phyloP scores from a whole-genome alignment of 345 rosid genomes.

The Populus ilicifolia region DNA sequence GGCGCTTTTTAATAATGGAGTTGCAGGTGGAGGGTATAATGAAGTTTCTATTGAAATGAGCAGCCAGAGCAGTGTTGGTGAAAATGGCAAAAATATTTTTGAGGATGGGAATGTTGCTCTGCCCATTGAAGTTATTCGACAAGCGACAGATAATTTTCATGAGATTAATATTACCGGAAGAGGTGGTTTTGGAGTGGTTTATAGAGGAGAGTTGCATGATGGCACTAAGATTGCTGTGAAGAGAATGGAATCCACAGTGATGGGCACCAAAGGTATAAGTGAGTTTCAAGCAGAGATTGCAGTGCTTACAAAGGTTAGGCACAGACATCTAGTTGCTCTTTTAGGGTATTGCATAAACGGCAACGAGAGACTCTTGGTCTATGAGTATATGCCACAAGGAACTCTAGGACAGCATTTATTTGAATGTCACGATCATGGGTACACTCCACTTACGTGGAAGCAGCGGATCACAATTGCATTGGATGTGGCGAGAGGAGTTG shows the following conservation, averaged over 20 bases:
- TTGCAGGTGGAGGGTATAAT: slow-evolving; percentile 5
- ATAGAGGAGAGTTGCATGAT: slow-evolving; percentile 21
- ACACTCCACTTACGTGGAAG: slow-evolving; percentile 22
- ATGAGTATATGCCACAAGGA: slow-evolving; percentile 28
- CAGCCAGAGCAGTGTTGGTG: slow-evolving; percentile 10
- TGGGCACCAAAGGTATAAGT: slow-evolving; percentile 19
- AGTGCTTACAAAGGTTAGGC: slow-evolving; percentile 24
- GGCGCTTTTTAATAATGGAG: slow-evolving; percentile 1
- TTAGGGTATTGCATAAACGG: slow-evolving; percentile 20
- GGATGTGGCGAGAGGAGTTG: slow-evolving; percentile 29
- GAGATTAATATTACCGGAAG: slow-evolving; percentile 21
- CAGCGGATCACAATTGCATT: slow-evolving; percentile 23
- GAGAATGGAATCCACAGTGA: slow-evolving; percentile 25
- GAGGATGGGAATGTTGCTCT: slow-evolving; percentile 24
- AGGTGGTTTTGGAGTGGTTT: slow-evolving; percentile 29
- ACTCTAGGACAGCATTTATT: slow-evolving; percentile 23
- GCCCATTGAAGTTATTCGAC: slow-evolving; percentile 24
- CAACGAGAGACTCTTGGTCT: slow-evolving; percentile 24
- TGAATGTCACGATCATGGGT: slow-evolving; percentile 9
- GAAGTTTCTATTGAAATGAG: background rate
- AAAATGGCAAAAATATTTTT: slow-evolving; percentile 13
- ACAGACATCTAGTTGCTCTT: slow-evolving; percentile 26
- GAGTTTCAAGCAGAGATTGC: slow-evolving; percentile 30
- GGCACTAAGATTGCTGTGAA: slow-evolving; percentile 29
- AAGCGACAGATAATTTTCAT: slow-evolving; percentile 21